Conservation (phyloP, 768 basidiomycete species). For the Lepiota venenata region DNA sequence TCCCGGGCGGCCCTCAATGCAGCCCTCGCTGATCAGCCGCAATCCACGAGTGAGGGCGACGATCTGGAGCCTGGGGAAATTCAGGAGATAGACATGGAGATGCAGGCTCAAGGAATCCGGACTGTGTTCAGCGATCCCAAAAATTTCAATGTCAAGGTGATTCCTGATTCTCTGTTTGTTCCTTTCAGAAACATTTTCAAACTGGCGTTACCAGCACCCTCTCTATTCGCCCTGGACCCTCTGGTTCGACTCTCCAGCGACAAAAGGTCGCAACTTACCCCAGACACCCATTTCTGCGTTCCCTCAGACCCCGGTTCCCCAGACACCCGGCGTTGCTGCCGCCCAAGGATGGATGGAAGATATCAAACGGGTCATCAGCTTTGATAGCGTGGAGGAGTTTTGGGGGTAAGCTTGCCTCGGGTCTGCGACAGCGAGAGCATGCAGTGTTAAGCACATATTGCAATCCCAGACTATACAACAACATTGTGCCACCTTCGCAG, state of each 20-base stretch:
- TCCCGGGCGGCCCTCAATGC: constrained; percentile 75
- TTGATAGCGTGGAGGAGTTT: constrained; percentile 98
- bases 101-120: constrained; percentile 77
- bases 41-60: constrained; percentile 30
- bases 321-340: constrained; percentile 69
- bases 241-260: constrained; percentile 95
- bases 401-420: constrained; percentile 73
- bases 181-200: not conserved
- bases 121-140: constrained; percentile 93
- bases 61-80: constrained; percentile 77
- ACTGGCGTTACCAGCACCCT: constrained; percentile 63
- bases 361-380: constrained; percentile 93
- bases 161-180: constrained; percentile 2
- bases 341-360: constrained; percentile 98
- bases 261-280: constrained; percentile 85
- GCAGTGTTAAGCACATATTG: constrained; percentile 18
- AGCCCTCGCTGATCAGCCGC: constrained; percentile 59
- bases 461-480: constrained; percentile 78
- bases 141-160: constrained; percentile 96
- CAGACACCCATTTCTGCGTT: constrained; percentile 80
- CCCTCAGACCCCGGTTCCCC: constrained; percentile 69
- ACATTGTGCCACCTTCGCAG: constrained; percentile 93
- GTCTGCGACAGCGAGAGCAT: not conserved
- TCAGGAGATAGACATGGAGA: constrained; percentile 83
- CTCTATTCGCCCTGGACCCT: constrained; percentile 95